These are phyloP conservation scores for Isabelozyma gotoi DNA, from an alignment of 805 yeast genomes.

Conservation along the genomic window DNA sequence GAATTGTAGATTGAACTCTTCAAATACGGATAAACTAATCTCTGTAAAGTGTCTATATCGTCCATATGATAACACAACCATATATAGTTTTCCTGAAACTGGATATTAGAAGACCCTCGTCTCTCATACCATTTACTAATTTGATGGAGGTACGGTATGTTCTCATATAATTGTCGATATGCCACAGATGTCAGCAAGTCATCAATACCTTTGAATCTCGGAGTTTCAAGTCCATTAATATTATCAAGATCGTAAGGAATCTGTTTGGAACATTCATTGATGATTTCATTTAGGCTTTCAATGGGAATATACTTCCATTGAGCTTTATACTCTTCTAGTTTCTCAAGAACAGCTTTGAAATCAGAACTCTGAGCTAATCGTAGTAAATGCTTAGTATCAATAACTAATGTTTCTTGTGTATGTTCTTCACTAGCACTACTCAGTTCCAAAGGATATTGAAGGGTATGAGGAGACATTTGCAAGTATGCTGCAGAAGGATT, in stretches of 20 bases:
- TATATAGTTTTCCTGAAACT: conserved; percentile 24
- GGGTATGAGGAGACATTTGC: not conserved
- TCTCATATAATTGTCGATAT: conserved; percentile 8
- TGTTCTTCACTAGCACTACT: not conserved
- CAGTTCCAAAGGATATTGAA: too few species aligned
- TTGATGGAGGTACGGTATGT: conserved; percentile 20
- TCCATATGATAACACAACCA: conserved; percentile 38
- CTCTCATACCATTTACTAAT: conserved; percentile 18
- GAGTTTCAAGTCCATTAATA: not conserved
- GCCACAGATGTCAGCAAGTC: not conserved
- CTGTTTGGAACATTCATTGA: not conserved
- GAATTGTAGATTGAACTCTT: conserved; percentile 18
- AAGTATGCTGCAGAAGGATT: not conserved
- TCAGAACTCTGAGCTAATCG: not conserved
- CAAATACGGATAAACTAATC: conserved; percentile 19
- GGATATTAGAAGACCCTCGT: conserved; percentile 7
- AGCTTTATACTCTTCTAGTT: not conserved
- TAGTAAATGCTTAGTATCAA: not conserved
- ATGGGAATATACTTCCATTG: not conserved
- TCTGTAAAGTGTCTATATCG: conserved; percentile 23
- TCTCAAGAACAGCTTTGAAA: not conserved
- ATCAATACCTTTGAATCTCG: not conserved
- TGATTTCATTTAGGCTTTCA: not conserved
- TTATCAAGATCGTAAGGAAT: not conserved
- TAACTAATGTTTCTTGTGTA: not conserved